Evolutionary conservation across 176 grass and related monocot species (phyloP).

Genomic region (Ananas comosus): DNA sequence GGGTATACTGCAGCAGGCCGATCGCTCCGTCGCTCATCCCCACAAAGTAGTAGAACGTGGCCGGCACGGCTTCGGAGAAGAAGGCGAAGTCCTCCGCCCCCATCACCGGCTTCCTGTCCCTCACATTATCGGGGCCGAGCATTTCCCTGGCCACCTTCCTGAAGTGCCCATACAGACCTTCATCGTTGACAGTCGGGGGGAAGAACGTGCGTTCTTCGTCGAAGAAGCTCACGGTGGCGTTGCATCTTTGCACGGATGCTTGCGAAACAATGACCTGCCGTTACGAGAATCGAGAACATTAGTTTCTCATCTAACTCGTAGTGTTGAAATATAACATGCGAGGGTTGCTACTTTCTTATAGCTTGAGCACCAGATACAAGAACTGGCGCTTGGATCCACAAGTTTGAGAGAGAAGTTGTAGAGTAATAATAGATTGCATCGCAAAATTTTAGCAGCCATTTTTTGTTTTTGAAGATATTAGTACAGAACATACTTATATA

Average conservation of each 20-base stretch:
- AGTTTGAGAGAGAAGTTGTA: too few species aligned
- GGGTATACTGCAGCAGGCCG: constrained; percentile 3
- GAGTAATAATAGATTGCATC: too few species aligned
- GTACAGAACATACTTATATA: too few species aligned
- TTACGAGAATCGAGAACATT: background rate
- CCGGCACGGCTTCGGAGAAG: constrained; percentile 45
- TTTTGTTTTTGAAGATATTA: too few species aligned
- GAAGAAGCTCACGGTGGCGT: constrained; percentile 56
- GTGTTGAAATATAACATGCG: too few species aligned
- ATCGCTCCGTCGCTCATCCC: constrained; percentile 44
- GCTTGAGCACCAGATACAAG: too few species aligned
- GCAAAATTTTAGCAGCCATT: too few species aligned
- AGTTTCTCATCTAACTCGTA: background rate
- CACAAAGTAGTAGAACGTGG: constrained; percentile 71
- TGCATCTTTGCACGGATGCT: constrained; percentile 89
- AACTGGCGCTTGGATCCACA: too few species aligned
- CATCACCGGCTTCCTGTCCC: constrained; percentile 58
- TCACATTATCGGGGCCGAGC: constrained; percentile 49
- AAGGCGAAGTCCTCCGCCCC: constrained; percentile 78
- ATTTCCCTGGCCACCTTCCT: constrained; percentile 45
- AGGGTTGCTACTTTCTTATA: too few species aligned
- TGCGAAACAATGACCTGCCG: constrained; percentile 79
- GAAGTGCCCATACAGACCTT: constrained; percentile 54
- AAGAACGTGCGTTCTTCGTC: constrained; percentile 41
- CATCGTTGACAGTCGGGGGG: constrained; percentile 52